These are phyloP conservation scores for Penicillium sp. DNA, from an alignment of 2,329 filamentous ascomycete species.

Conservation along the genomic window DNA sequence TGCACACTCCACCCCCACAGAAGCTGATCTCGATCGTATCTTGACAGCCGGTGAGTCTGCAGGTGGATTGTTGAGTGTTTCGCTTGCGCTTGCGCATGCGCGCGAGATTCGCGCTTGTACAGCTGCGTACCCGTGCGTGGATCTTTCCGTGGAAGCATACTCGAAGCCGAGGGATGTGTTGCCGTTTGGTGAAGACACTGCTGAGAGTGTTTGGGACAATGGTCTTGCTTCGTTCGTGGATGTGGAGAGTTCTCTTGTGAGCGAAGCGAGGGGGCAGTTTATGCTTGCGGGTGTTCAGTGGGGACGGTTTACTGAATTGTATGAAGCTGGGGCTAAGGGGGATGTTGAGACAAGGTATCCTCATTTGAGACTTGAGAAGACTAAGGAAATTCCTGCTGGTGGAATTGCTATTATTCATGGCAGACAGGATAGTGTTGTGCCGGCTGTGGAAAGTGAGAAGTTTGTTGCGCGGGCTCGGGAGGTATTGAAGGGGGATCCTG, in stretches of 20 bases:
- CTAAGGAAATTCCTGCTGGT: conserved; percentile 28
- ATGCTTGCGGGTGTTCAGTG: conserved; percentile 22
- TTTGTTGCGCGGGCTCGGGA: conserved; percentile 29
- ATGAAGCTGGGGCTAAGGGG: conserved; percentile 19
- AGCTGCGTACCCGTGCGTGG: conserved; percentile 36
- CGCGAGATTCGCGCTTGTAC: conserved; percentile 32
- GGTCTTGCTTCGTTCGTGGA: conserved; percentile 8
- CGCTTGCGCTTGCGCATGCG: conserved; percentile 28
- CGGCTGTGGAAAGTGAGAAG: conserved; percentile 25
- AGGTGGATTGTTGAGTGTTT: conserved; percentile 33
- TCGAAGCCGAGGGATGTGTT: conserved; percentile 8
- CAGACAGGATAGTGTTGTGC: conserved; percentile 33
- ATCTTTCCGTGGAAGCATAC: conserved; percentile 24
- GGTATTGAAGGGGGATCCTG: conserved; percentile 24
- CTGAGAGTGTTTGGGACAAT: conserved; percentile 12
- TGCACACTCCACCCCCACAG: conserved; percentile 9
- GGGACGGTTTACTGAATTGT: conserved; percentile 18
- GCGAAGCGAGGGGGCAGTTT: conserved; percentile 13
- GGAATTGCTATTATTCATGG: conserved; percentile 39
- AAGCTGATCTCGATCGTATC: conserved; percentile 28
- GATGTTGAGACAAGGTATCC: conserved; percentile 26
- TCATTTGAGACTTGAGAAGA: conserved; percentile 30
- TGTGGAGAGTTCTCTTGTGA: conserved; percentile 15
- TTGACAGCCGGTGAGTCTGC: conserved; percentile 33
- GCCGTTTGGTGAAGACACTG: conserved; percentile 12